Percentiles rank a stretch among this genome's conserved stretches.
These are phyloP conservation scores for Gnomoniopsis sp. DNA, from an alignment of 2,329 filamentous ascomycete genomes.

Conservation along the genomic window DNA sequence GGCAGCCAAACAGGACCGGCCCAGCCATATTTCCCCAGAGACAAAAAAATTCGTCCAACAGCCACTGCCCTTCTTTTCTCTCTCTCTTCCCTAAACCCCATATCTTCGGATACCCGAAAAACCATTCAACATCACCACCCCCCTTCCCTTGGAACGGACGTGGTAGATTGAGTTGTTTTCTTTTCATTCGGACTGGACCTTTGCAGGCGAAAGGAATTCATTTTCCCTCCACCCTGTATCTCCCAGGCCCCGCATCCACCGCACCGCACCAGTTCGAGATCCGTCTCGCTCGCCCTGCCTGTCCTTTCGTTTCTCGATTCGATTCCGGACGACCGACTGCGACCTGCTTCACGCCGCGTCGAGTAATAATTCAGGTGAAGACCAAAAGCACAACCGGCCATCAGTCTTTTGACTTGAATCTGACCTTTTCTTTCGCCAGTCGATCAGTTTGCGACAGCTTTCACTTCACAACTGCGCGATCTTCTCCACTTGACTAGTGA, in stretches of 20 bases:
- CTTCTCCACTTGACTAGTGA: not conserved
- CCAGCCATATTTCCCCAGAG: slow-evolving; percentile 9
- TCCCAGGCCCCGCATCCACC: slow-evolving; percentile 2
- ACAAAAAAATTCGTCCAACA: slow-evolving; percentile 16
- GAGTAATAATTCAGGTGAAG: too few relatives aligned
- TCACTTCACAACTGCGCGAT: not conserved
- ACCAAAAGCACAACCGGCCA: not conserved
- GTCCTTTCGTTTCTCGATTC: not conserved
- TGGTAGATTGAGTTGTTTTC: slow-evolving; percentile 13
- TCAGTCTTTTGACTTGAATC: not conserved
- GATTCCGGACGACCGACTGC: slow-evolving; percentile 14
- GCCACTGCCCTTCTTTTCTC: slow-evolving; percentile 8
- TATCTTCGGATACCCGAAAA: slow-evolving; percentile 14
- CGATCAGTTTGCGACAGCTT: not conserved
- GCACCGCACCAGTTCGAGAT: not conserved
- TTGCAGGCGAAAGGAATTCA: slow-evolving; percentile 14
- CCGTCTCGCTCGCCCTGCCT: slow-evolving; percentile 8
- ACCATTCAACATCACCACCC: slow-evolving; percentile 18
- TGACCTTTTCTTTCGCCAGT: not conserved
- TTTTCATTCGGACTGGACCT: slow-evolving; percentile 14
- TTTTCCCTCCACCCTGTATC: slow-evolving; percentile 10
- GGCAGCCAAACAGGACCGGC: slow-evolving; percentile 7
- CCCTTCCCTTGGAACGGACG: slow-evolving; percentile 15
- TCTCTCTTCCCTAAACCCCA: slow-evolving; percentile 6
- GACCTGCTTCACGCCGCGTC: not conserved